Evolutionary conservation across 2,329 filamentous ascomycete species (phyloP).

Genomic region (Venturiaceae sp.): DNA sequence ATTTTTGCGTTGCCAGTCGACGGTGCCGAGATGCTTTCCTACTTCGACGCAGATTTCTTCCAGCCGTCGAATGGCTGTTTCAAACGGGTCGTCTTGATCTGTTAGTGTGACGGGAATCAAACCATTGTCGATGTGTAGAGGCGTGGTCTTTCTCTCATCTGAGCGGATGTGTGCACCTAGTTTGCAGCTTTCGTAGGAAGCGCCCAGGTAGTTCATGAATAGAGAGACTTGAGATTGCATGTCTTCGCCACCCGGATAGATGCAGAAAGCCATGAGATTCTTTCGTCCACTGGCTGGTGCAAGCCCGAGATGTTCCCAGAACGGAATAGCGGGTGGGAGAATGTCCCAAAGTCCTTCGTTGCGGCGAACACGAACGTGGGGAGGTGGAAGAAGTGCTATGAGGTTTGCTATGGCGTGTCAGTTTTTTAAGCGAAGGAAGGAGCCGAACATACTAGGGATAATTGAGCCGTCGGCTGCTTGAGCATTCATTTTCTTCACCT

Average conservation of each 20-base stretch:
- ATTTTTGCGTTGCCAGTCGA: slow-evolving; percentile 1
- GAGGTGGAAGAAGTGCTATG: slow-evolving; percentile 51
- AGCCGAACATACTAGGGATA: slow-evolving; percentile 12
- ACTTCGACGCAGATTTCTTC: slow-evolving; percentile 27
- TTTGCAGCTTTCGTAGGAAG: slow-evolving; percentile 64
- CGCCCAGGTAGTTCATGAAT: slow-evolving; percentile 60
- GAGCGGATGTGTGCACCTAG: slow-evolving; percentile 51
- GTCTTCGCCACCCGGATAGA: slow-evolving; percentile 58
- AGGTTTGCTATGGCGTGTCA: slow-evolving; percentile 22
- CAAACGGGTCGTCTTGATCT: slow-evolving; percentile 13
- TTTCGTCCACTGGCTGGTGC: slow-evolving; percentile 62
- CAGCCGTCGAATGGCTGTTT: slow-evolving; percentile 20
- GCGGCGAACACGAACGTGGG: slow-evolving; percentile 63
- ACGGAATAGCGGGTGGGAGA: slow-evolving; percentile 62
- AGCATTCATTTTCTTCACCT: slow-evolving; percentile 5
- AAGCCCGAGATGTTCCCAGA: slow-evolving; percentile 75
- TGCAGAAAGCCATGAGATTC: slow-evolving; percentile 58
- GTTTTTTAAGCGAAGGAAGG: neutral
- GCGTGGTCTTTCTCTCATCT: slow-evolving; percentile 1
- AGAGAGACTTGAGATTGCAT: slow-evolving; percentile 49
- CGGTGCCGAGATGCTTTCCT: slow-evolving; percentile 26
- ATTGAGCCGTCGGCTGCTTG: slow-evolving; percentile 13
- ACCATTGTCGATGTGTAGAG: slow-evolving; percentile 16
- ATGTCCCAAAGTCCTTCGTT: slow-evolving; percentile 62
- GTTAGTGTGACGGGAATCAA: slow-evolving; percentile 19